Percentiles rank a stretch among this genome's conserved stretches.
Conservation (phyloP, 2,329 filamentous ascomycete species). For the Aspergillus costaricaensis region DNA sequence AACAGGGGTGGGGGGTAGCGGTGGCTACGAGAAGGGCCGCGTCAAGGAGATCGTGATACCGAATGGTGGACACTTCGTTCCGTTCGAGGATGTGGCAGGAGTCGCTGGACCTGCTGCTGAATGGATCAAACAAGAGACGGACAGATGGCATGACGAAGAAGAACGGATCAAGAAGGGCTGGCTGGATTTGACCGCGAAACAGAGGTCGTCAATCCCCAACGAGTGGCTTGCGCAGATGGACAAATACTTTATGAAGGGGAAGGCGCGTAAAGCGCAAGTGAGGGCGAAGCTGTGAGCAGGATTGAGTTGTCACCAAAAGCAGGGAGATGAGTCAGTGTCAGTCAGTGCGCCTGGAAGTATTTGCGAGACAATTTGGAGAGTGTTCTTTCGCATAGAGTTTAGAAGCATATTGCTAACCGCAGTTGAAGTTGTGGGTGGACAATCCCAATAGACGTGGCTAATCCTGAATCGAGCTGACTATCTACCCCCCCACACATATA, state of each 20-base stretch:
- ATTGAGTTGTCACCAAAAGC: too few species aligned
- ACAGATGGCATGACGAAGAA: neutral
- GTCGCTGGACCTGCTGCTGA: neutral
- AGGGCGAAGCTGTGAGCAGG: neutral
- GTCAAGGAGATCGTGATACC: constrained; percentile 1
- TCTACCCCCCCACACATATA: too few species aligned
- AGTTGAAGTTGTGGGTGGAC: too few species aligned
- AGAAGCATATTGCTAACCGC: too few species aligned
- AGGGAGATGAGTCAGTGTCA: too few species aligned
- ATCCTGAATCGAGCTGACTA: too few species aligned
- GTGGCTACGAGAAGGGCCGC: neutral
- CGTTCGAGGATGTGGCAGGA: constrained; percentile 3
- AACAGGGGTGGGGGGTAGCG: constrained; percentile 5
- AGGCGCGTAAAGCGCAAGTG: neutral
- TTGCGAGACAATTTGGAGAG: too few species aligned
- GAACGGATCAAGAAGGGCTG: neutral
- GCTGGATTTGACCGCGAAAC: neutral
- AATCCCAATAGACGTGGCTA: too few species aligned
- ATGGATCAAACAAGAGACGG: neutral
- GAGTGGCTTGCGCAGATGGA: neutral
- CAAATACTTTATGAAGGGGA: neutral
- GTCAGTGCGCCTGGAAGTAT: too few species aligned
- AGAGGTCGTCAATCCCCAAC: neutral
- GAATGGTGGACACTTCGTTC: neutral
- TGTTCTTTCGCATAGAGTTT: too few species aligned